A percentile compares a stretch with the other conserved stretches of the same genome.
These are phyloP conservation scores for Furcasterigmium furcatum DNA, from an alignment of 2,329 filamentous ascomycete genomes.

Conservation along the genomic window DNA sequence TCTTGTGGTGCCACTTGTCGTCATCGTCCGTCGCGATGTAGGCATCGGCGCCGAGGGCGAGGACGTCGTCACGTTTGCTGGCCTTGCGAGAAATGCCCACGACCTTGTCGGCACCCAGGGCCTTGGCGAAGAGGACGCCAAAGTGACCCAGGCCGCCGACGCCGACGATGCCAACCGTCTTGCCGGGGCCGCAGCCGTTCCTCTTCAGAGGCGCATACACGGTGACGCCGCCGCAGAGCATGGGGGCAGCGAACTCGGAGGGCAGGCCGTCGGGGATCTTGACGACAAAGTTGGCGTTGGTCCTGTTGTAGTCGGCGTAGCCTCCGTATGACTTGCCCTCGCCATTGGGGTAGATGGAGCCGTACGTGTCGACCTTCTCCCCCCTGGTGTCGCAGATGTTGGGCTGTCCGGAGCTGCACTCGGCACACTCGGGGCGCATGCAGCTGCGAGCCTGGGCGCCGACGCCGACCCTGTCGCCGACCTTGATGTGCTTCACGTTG, in stretches of 20 bases:
- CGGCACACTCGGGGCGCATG: slow-evolving; percentile 35
- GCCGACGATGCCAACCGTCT: slow-evolving; percentile 63
- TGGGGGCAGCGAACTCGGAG: slow-evolving; percentile 49
- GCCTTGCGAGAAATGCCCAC: slow-evolving; percentile 56
- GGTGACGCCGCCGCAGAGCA: slow-evolving; percentile 71
- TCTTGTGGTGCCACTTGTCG: slow-evolving; percentile 48
- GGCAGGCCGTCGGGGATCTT: slow-evolving; percentile 39
- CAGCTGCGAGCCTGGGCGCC: slow-evolving; percentile 59
- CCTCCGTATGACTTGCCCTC: slow-evolving; percentile 64
- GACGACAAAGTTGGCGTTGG: slow-evolving; percentile 42
- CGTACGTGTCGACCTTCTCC: slow-evolving; percentile 48
- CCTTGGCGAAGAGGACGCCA: slow-evolving; percentile 65
- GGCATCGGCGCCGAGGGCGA: slow-evolving; percentile 54
- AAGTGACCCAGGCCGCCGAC: slow-evolving; percentile 69
- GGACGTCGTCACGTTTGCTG: slow-evolving; percentile 51
- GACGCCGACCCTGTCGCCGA: slow-evolving; percentile 63
- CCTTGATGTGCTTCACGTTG: slow-evolving; percentile 42
- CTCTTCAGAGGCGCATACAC: slow-evolving; percentile 60
- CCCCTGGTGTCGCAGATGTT: slow-evolving; percentile 33
- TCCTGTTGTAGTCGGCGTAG: slow-evolving; percentile 29
- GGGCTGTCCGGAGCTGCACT: slow-evolving; percentile 36
- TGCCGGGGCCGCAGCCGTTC: slow-evolving; percentile 63
- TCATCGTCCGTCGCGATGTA: slow-evolving; percentile 43
- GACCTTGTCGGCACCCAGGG: slow-evolving; percentile 58
- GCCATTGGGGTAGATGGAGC: slow-evolving; percentile 45